Evolutionary conservation across 768 basidiomycete genomes (phyloP).

Genomic region (Russula vinacea): DNA sequence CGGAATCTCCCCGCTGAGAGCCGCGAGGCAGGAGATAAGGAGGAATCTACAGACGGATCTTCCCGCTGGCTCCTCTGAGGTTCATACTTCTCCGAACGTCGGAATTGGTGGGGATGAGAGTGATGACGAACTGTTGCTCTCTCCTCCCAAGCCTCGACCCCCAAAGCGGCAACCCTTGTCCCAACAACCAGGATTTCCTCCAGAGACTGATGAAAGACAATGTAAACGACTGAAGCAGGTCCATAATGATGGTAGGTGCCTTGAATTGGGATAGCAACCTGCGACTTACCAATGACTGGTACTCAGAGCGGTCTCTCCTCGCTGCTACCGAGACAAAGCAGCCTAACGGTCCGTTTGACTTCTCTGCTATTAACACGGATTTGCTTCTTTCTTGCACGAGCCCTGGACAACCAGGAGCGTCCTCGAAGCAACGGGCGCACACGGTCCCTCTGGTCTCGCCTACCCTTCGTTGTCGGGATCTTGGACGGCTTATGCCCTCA

Average conservation of each 20-base stretch:
- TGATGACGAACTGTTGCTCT: constrained; percentile 15
- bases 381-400: neutral
- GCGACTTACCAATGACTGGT: neutral
- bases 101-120: constrained; percentile 6
- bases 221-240: constrained; percentile 19
- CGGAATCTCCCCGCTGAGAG: constrained; percentile 26
- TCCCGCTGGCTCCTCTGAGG: neutral
- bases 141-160: constrained; percentile 13
- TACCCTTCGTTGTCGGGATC: constrained; percentile 14
- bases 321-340: constrained; percentile 4
- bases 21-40: constrained; percentile 22
- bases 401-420: neutral
- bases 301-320: constrained; percentile 6
- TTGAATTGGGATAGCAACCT: neutral
- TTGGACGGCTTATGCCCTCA: constrained; percentile 20
- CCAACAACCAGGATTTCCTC: neutral
- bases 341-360: constrained; percentile 28
- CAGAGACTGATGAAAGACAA: constrained; percentile 4
- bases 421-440: constrained; percentile 22
- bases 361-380: constrained; percentile 15
- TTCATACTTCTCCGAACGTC: neutral
- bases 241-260: constrained; percentile 11
- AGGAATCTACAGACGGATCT: constrained; percentile 4
- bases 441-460: constrained; percentile 26
- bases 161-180: constrained; percentile 16